Conservation (phyloP, 768 basidiomycete genomes). For the Tulasnella sp. region DNA sequence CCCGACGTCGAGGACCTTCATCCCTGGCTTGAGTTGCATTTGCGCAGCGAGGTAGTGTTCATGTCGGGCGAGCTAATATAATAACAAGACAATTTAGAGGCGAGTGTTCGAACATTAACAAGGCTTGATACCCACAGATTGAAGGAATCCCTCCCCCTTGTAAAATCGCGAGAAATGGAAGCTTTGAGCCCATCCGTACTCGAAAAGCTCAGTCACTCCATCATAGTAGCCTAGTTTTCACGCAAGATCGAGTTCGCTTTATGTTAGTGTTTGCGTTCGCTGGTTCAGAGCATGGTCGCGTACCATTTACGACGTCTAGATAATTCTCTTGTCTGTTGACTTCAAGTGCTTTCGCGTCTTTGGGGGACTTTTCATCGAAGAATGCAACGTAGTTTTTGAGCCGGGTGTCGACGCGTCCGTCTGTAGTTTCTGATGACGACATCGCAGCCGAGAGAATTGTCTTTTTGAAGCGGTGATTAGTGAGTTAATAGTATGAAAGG, state of each 20-base stretch:
- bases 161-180: slow-evolving; percentile 98
- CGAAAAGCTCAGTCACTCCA: slow-evolving; percentile 90
- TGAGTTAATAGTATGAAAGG: too few relatives aligned
- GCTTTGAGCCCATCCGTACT: slow-evolving; percentile 83
- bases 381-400: slow-evolving; percentile 81
- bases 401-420: slow-evolving; percentile 54
- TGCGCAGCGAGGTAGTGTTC: slow-evolving; percentile 93
- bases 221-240: slow-evolving; percentile 75
- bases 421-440: too few relatives aligned
- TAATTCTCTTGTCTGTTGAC: slow-evolving; percentile 71
- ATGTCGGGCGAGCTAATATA: slow-evolving; percentile 65
- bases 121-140: slow-evolving; percentile 19
- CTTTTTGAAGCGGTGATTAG: too few relatives aligned
- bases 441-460: too few relatives aligned
- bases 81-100: background rate
- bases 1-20: slow-evolving; percentile 96
- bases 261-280: too few relatives aligned
- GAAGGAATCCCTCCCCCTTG: slow-evolving; percentile 53
- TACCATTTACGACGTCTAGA: slow-evolving; percentile 89
- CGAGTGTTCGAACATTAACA: slow-evolving; percentile 23
- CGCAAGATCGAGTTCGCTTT: background rate
- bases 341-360: slow-evolving; percentile 56
- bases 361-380: slow-evolving; percentile 74
- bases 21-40: slow-evolving; percentile 76
- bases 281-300: background rate